A percentile compares a stretch with the other conserved stretches of the same genome.
Conservation (phyloP, 2,329 filamentous ascomycete species). For the Drechslerella coelobrocha region DNA sequence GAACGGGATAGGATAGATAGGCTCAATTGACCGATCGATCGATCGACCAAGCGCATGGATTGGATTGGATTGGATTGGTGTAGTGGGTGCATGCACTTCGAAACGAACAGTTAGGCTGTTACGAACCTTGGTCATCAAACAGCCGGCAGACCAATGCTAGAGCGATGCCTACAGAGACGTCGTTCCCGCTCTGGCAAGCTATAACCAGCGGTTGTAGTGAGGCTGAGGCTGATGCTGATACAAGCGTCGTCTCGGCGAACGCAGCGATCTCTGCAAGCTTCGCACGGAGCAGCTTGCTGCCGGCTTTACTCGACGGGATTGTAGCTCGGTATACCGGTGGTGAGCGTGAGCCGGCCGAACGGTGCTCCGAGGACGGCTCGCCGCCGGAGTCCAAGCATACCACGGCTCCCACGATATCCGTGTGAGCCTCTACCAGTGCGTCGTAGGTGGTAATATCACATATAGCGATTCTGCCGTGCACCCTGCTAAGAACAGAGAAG, state of each 20-base stretch:
- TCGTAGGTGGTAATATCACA: slow-evolving; percentile 39
- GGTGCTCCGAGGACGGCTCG: no score
- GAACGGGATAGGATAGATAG: no score
- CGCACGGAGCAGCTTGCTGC: slow-evolving; percentile 79
- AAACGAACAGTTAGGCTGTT: no score
- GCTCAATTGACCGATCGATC: no score
- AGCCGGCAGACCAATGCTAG: slow-evolving; percentile 78
- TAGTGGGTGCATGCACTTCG: neutral
- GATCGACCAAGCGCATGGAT: slow-evolving; percentile 52
- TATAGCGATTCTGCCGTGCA: slow-evolving; percentile 27
- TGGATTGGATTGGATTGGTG: slow-evolving; percentile 13
- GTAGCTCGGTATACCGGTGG: slow-evolving; percentile 54
- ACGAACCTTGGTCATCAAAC: slow-evolving; percentile 69
- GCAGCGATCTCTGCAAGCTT: slow-evolving; percentile 70
- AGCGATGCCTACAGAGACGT: slow-evolving; percentile 78
- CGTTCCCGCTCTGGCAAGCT: slow-evolving; percentile 77
- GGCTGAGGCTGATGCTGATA: slow-evolving; percentile 44
- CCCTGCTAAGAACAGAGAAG: slow-evolving; percentile 24
- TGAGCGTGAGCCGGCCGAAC: no score
- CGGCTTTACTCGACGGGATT: slow-evolving; percentile 76
- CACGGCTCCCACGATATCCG: slow-evolving; percentile 36
- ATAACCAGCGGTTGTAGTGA: slow-evolving; percentile 62
- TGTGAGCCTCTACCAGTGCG: slow-evolving; percentile 25
- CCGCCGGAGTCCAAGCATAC: slow-evolving; percentile 36
- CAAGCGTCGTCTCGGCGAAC: slow-evolving; percentile 62